Evolutionary conservation across 139 green algal genomes (phyloP), one percentile per base, ranked within the genome.

Genomic region (Chlorella sp.): DNA sequence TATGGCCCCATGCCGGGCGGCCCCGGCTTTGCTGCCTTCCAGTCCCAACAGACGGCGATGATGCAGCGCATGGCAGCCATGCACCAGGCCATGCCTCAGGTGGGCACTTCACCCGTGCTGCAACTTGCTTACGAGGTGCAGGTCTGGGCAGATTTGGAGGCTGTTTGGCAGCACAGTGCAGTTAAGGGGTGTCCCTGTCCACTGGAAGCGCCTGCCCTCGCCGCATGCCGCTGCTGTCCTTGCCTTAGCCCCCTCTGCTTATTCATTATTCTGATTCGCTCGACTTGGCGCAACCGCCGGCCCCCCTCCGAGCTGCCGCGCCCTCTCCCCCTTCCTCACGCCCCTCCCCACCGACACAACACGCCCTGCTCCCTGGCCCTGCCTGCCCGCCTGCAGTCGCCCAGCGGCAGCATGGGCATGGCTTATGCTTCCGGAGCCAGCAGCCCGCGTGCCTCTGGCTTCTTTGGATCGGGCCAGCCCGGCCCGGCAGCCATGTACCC

Each of bases 1-100:
- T 22, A 37, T 5, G 77, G 39, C 22, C 77, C 39, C 39, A 84
- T 64, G 79, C 40, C 30, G 79, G 40, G 79, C 42, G 26, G 40
- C 26, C 24, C 40, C 40, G 39, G 79, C 79, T 84, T 84, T 37
- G 42, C 79, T 26, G 37, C 42, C 24, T 84, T 39, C 42, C 79
- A 84, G 79, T 34, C 48, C 48, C 48, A 34, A 3, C 79, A 84
- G 37, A 37, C 83, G 0, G 66, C 26, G 28, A 81, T 88, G 83
- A 80, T 88, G 61, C 64, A 66, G 83, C 83, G 83, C 66, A 80
- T n/a, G n/a, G n/a, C n/a, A n/a, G n/a, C n/a, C n/a, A n/a, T 88
- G 83, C 22, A 22, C 68, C 26, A 4, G 26, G 77, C 32, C 34
- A n/a, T 80, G 66, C 37, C 11, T 0, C 82, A 87, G 81, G 83